These are phyloP conservation scores for Annulohypoxylon truncatum DNA, from an alignment of 2,329 filamentous ascomycete species.

Conservation along the genomic window DNA sequence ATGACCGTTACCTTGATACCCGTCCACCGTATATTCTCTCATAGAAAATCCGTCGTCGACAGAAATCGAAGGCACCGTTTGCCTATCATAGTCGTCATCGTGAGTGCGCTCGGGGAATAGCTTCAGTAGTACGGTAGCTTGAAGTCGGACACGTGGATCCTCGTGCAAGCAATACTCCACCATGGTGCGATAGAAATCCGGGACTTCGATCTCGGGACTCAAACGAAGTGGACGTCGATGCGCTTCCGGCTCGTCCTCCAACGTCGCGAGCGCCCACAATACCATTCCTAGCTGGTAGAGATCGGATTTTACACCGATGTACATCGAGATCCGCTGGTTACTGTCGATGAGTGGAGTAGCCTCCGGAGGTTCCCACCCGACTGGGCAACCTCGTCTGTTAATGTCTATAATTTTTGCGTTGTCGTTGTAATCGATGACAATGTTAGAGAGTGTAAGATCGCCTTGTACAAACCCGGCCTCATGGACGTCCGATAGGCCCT, in stretches of 20 bases:
- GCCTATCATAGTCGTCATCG: slow-evolving; percentile 43
- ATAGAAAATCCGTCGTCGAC: slow-evolving; percentile 56
- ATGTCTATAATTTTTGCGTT: slow-evolving; percentile 98
- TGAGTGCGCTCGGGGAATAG: slow-evolving; percentile 68
- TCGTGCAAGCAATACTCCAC: slow-evolving; percentile 81
- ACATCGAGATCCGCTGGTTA: slow-evolving; percentile 92
- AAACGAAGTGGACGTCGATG: slow-evolving; percentile 76
- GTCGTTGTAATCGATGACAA: slow-evolving; percentile 86
- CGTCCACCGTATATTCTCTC: slow-evolving; percentile 55
- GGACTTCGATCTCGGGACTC: slow-evolving; percentile 70
- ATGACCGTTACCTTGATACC: slow-evolving; percentile 50
- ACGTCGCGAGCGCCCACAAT: slow-evolving; percentile 87
- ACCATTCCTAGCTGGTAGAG: slow-evolving; percentile 98
- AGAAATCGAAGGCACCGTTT: slow-evolving; percentile 52
- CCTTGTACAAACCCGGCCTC: slow-evolving; percentile 97
- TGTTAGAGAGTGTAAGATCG: slow-evolving; percentile 96
- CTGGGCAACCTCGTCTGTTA: slow-evolving; percentile 94
- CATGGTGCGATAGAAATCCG: slow-evolving; percentile 81
- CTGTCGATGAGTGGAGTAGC: slow-evolving; percentile 85
- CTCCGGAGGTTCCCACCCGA: slow-evolving; percentile 97
- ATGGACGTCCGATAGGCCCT: slow-evolving; percentile 90
- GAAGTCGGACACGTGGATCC: slow-evolving; percentile 76
- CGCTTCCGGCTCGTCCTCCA: slow-evolving; percentile 89
- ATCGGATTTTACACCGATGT: slow-evolving; percentile 97
- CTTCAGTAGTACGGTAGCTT: slow-evolving; percentile 77